These are phyloP conservation scores for Miscanthus lutarioriparius DNA, from an alignment of 176 grass and related monocot species.

Conservation along the genomic window DNA sequence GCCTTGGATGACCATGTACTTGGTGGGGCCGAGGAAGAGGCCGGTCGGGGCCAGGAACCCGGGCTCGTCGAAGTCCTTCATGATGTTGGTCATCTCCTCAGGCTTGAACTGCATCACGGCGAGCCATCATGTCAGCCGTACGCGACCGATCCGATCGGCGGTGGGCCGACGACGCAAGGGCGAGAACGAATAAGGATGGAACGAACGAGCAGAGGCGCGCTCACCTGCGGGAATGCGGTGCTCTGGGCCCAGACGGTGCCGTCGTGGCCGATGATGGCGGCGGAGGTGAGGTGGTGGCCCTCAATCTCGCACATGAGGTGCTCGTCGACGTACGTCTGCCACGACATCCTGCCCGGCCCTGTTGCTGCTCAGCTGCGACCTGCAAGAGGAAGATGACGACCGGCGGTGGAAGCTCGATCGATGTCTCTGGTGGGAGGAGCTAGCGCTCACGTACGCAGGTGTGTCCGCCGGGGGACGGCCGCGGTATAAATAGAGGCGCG, in stretches of 20 bases:
- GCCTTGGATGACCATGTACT: conserved; percentile 96
- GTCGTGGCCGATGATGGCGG: conserved; percentile 77
- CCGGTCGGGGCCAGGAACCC: conserved; percentile 77
- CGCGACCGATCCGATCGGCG: background rate
- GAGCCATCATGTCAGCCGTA: background rate
- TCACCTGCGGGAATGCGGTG: conserved; percentile 58
- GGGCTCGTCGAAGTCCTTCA: conserved; percentile 92
- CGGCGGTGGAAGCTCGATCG: background rate
- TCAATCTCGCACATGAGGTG: conserved; percentile 87
- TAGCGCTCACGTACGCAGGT: background rate
- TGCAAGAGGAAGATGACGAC: background rate
- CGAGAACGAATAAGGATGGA: background rate
- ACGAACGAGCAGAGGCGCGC: background rate
- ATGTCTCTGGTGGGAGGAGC: background rate
- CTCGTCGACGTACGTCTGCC: conserved; percentile 82
- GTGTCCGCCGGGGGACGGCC: background rate
- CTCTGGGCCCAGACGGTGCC: conserved; percentile 69
- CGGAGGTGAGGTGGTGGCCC: conserved; percentile 70
- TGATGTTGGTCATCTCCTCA: conserved; percentile 66
- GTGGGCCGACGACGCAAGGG: background rate
- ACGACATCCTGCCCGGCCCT: conserved; percentile 58
- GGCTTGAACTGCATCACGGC: conserved; percentile 53
- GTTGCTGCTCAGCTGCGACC: background rate
- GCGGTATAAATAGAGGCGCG: conserved; percentile 32
- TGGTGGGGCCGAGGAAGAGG: conserved; percentile 55